Evolutionary conservation across 1,139 yeast genomes (phyloP), one percentile per base, ranked within the genome.

Genomic region (Eremothecium coryli): DNA sequence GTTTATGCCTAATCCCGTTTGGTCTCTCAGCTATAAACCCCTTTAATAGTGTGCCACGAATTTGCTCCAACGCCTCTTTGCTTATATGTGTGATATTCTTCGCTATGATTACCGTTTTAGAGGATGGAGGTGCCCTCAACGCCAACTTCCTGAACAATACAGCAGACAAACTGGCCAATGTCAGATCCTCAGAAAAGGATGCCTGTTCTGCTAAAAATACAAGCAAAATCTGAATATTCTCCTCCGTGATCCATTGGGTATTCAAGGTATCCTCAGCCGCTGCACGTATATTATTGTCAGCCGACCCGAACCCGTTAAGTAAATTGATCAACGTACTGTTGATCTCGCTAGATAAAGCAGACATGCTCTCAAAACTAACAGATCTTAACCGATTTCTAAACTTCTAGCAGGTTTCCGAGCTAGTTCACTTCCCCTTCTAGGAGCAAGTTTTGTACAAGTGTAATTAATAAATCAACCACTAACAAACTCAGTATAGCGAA

Each of bases 111-210:
- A 76, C 69, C 14, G 71, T 62, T 50, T 61, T 57, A 41, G 50
- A 65, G 46, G 55, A 68, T 60, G 50, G 59, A 23, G 60, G 59
- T 2, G 85, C 73, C 50, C 82, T 80, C 38, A 82, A 72, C 11
- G 95, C 86, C 42, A 85, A 72, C 51, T 96, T 74, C 60, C 98
- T 73, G 55, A 90, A 84, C 43, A 90, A 63, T 21, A 90, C 95
- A 2, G 97, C 94, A 3, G 69, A 65, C 10, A 86, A 80, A 10
- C 60, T 58, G 14, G 62, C 52, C 4, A 50, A 43, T 1, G 60
- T 53, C 20, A 47, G 36, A 31, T 56, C 60, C 18, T 48, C 47
- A 2, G 61, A 50, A 22, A 31, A 50, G 13, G 76, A 67, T 2
- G 95, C 77, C 51, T 81, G 93, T 52, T 82, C 85, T 2, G 95